Evolutionary conservation across 192 early-diverging fungal genomes (phyloP).

Genomic region (Coemansia pectinata): DNA sequence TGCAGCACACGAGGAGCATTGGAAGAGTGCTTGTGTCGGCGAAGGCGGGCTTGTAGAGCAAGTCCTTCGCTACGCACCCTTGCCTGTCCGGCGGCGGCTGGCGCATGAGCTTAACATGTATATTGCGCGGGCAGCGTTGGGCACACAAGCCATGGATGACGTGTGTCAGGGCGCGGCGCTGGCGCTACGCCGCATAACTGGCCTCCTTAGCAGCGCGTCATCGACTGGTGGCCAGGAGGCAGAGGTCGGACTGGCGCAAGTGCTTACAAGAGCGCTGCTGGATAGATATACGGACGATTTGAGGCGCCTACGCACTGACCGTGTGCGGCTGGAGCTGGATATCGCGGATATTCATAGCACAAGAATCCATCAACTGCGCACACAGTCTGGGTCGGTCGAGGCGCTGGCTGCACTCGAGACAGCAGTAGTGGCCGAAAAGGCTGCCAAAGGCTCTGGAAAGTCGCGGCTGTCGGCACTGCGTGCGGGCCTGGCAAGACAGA

Average conservation of each 20-base stretch:
- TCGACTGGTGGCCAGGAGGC: slow-evolving; percentile 16
- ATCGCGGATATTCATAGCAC: slow-evolving; percentile 20
- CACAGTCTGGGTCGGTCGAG: slow-evolving; percentile 30
- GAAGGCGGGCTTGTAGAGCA: neutral
- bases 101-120: slow-evolving; percentile 41
- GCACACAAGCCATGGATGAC: slow-evolving; percentile 27
- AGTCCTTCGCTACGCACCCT: slow-evolving; percentile 12
- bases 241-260: slow-evolving; percentile 16
- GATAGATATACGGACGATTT: slow-evolving; percentile 32
- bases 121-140: slow-evolving; percentile 36
- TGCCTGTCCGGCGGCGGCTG: slow-evolving; percentile 24
- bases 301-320: slow-evolving; percentile 29
- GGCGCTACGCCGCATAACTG: slow-evolving; percentile 30
- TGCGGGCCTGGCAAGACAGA: slow-evolving; percentile 26
- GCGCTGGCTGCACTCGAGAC: slow-evolving; percentile 23
- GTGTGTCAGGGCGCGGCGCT: slow-evolving; percentile 33
- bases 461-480: slow-evolving; percentile 21
- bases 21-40: neutral
- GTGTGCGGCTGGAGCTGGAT: slow-evolving; percentile 30
- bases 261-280: slow-evolving; percentile 32
- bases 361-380: slow-evolving; percentile 36
- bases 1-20: neutral
- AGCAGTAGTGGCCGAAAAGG: neutral
- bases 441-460: neutral
- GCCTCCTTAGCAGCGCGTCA: slow-evolving; percentile 25